Conservation (phyloP, 495 filamentous ascomycete species). For the Trichoderma erinaceum region DNA sequence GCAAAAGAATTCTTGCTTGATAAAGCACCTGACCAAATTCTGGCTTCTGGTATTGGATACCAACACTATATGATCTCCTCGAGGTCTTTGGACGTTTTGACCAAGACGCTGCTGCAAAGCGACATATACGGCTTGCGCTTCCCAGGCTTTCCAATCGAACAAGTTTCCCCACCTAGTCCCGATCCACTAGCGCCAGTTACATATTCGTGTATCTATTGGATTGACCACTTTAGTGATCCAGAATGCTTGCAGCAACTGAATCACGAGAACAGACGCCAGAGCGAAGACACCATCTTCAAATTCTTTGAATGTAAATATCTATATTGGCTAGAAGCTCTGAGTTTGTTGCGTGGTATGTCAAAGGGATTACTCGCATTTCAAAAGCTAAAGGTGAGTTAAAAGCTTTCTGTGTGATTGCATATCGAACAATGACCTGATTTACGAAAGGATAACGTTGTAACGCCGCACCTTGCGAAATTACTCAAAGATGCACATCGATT, state of each 20-base stretch:
- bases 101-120: constrained; percentile 16
- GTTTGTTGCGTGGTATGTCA: neutral
- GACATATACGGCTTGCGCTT: constrained; percentile 20
- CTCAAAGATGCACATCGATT: constrained; percentile 21
- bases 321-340: constrained; percentile 17
- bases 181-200: constrained; percentile 28
- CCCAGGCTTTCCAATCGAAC: neutral
- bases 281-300: neutral
- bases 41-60: constrained; percentile 19
- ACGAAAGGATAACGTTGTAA: neutral
- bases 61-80: constrained; percentile 29
- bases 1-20: constrained; percentile 34
- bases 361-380: constrained; percentile 10
- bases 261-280: neutral
- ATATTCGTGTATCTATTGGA: constrained; percentile 37
- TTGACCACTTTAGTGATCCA: constrained; percentile 25
- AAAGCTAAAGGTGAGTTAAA: constrained; percentile 1
- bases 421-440: neutral
- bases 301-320: constrained; percentile 14
- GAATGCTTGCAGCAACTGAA: neutral
- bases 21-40: constrained; percentile 16
- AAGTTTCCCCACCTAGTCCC: constrained; percentile 19
- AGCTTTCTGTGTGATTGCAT: neutral
- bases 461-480: constrained; percentile 2
- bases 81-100: constrained; percentile 24